phyloP scores from a whole-genome alignment of 768 basidiomycete genomes.

The Boletus reticulatus region DNA sequence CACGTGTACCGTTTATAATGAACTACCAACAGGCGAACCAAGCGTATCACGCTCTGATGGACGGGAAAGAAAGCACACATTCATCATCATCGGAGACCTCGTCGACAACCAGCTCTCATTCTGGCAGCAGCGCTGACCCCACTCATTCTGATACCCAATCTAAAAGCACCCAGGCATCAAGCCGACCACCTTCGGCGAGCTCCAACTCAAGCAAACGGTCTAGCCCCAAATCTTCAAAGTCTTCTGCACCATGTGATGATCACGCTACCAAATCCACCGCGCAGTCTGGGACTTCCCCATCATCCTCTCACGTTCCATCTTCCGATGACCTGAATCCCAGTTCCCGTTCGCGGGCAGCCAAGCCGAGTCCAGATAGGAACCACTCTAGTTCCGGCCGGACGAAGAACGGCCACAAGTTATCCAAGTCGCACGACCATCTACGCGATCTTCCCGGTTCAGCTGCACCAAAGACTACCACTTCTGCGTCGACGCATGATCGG shows the following conservation, averaged over 20 bases:
- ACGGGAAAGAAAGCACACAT: constrained; percentile 36
- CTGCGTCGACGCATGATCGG: constrained; percentile 13
- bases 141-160: constrained; percentile 20
- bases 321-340: constrained; percentile 9
- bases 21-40: constrained; percentile 42
- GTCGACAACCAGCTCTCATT: constrained; percentile 20
- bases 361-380: constrained; percentile 10
- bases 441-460: constrained; percentile 17
- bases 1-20: background rate
- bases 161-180: constrained; percentile 26
- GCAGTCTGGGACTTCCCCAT: constrained; percentile 7
- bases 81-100: constrained; percentile 28
- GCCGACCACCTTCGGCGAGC: constrained; percentile 32
- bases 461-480: constrained; percentile 1
- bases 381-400: constrained; percentile 17
- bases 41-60: constrained; percentile 55
- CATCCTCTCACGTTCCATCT: constrained; percentile 15
- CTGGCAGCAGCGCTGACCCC: constrained; percentile 19
- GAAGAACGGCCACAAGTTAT: constrained; percentile 14
- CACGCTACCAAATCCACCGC: constrained; percentile 10
- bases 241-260: constrained; percentile 15
- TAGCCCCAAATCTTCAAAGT: constrained; percentile 4
- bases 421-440: constrained; percentile 24
- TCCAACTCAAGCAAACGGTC: constrained; percentile 27
- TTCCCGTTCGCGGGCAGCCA: constrained; percentile 15